phyloP scores from a whole-genome alignment of 345 rosid genomes.

The Trapa bicornis region DNA sequence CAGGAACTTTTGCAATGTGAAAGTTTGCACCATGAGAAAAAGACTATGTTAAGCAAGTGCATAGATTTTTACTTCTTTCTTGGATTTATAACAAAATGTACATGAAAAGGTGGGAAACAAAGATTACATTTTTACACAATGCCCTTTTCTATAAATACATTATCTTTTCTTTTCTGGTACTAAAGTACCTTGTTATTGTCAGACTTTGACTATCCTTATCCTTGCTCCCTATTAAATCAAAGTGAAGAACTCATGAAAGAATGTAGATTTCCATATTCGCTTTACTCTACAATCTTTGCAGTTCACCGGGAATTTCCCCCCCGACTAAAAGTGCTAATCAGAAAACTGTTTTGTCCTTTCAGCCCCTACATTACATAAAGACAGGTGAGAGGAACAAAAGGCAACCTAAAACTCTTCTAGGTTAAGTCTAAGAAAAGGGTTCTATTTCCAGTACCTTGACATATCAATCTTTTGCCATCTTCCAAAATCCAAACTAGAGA shows the following conservation, averaged over 20 bases:
- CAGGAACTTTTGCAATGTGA: background rate
- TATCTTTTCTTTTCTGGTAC: background rate
- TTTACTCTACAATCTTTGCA: background rate
- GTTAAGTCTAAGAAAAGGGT: background rate
- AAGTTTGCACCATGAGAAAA: background rate
- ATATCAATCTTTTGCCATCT: slow-evolving; percentile 68
- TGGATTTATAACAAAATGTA: background rate
- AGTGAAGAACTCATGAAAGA: background rate
- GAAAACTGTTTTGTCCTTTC: background rate
- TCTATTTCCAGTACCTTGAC: slow-evolving; percentile 45
- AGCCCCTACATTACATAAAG: background rate
- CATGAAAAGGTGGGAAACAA: background rate
- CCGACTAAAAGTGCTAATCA: background rate
- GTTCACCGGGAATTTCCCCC: background rate
- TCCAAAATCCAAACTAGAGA: slow-evolving; percentile 84
- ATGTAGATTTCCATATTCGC: background rate
- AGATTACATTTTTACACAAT: background rate
- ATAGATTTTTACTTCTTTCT: background rate
- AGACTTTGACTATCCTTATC: background rate
- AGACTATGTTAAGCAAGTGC: background rate
- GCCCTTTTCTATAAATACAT: background rate
- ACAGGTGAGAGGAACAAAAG: background rate
- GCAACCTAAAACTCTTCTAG: background rate
- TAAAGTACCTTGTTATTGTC: background rate
- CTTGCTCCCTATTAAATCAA: background rate